Evolutionary conservation across 2,329 filamentous ascomycete genomes (phyloP), one percentile per base, ranked within the genome.

Genomic region (Penicillium janthinellum): DNA sequence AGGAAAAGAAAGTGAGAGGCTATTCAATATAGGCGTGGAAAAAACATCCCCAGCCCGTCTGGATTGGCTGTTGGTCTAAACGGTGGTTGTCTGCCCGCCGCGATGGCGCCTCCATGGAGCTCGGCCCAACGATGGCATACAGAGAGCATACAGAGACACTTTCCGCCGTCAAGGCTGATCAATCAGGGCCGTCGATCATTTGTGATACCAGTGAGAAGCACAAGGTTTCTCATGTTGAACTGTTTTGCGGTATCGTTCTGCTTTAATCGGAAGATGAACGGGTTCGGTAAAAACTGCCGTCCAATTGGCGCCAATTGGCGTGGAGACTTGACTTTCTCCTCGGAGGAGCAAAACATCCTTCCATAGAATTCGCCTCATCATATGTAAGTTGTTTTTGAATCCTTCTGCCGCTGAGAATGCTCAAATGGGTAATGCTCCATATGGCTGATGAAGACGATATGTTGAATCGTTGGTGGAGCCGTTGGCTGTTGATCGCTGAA

Each of bases 231-330:
- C n/a, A 15, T 12, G 5, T 22, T 45, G n/a, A 15, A 47, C 15
- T 31, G 22, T 15, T 25, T 25, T 22, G 22, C 12, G 44, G 39
- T 28, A 31, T 31, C 12, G 45, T 37, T 50, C n/a, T 48, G 57
- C 53, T 53, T 25, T 25, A 31, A 56, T 53, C 35, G 48, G 8
- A 55, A 35, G 49, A 15, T 34, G 34, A 34, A 42, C 47, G 22
- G 62, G 12, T 6, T 4, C 63, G 61, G 61, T 41, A 34, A 59
- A 60, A 47, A 49, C 2, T 61, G 53, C 62, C 63, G 47, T 38
- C 64, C 63, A 66, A 66, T 66, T 39, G 45, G 34, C 25, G 25
- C 64, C 63, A 66, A 66, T 66, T 39, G 45, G 34, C 25, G 25
- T 12, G 35, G 11, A 15, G 15, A 50, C 11, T 25, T 25, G 8